A percentile compares a stretch with the other conserved stretches of the same genome.
Evolutionary conservation across 2,329 filamentous ascomycete species (phyloP).

Genomic region (Tolypocladium sp.): DNA sequence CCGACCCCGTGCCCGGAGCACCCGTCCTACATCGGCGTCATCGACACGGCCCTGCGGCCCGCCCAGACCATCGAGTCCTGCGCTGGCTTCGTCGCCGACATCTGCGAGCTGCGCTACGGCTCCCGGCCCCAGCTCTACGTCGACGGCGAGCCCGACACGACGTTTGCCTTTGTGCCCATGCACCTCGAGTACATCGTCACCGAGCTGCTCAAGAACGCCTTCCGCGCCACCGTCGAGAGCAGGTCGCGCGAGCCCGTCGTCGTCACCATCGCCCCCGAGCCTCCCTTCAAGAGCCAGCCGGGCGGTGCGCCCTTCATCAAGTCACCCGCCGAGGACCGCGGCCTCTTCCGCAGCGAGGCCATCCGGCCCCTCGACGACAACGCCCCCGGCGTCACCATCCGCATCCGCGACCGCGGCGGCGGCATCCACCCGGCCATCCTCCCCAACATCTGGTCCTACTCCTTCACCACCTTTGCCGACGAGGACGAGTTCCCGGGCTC

Average conservation of each 20-base stretch:
- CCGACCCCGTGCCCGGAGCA: constrained; percentile 42
- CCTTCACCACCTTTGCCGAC: constrained; percentile 86
- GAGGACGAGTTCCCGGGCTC: constrained; percentile 34
- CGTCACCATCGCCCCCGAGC: constrained; percentile 77
- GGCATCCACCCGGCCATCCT: constrained; percentile 81
- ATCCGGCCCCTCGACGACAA: constrained; percentile 53
- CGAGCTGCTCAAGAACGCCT: constrained; percentile 93
- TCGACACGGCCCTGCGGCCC: constrained; percentile 81
- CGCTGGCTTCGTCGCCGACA: constrained; percentile 85
- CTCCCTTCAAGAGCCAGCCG: constrained; percentile 23
- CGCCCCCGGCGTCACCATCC: constrained; percentile 82
- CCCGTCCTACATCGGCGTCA: constrained; percentile 80
- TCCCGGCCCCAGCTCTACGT: constrained; percentile 72
- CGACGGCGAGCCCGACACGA: constrained; percentile 77
- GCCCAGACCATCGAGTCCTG: constrained; percentile 75
- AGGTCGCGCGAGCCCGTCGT: constrained; percentile 77
- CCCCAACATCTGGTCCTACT: constrained; percentile 91
- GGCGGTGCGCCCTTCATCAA: constrained; percentile 16
- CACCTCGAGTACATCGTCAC: constrained; percentile 97
- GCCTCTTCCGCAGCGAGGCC: constrained; percentile 32
- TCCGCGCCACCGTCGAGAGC: constrained; percentile 83
- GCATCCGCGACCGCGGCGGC: constrained; percentile 90
- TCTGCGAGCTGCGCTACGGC: constrained; percentile 93
- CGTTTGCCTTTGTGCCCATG: constrained; percentile 88
- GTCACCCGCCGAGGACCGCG: constrained; percentile 26